phyloP scores from a whole-genome alignment of 495 filamentous ascomycete genomes.

The Penicillium macrosclerotiorum region DNA sequence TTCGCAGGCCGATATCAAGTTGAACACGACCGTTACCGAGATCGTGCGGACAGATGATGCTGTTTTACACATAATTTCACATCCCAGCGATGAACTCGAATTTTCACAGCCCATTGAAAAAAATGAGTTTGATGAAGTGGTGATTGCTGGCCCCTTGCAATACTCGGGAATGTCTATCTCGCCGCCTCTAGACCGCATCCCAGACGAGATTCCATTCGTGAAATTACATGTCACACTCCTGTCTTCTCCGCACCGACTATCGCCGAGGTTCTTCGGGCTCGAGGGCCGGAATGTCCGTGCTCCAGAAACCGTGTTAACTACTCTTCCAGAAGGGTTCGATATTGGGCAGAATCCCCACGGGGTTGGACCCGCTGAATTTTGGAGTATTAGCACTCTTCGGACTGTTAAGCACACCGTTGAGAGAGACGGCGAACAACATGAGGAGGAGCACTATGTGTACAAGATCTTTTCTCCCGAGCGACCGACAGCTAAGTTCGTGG shows the following conservation, averaged over 20 bases:
- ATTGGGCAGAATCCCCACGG: constrained; percentile 48
- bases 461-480: constrained; percentile 88
- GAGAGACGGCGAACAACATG: constrained; percentile 27
- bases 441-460: constrained; percentile 72
- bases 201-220: constrained; percentile 77
- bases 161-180: constrained; percentile 64
- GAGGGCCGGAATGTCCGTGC: constrained; percentile 45
- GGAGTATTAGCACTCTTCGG: constrained; percentile 77
- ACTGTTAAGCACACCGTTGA: constrained; percentile 57
- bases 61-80: constrained; percentile 52
- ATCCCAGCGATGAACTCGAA: constrained; percentile 22
- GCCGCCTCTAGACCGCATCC: constrained; percentile 51
- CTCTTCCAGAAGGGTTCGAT: constrained; percentile 60
- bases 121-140: constrained; percentile 67
- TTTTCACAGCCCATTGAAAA: constrained; percentile 16
- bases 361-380: constrained; percentile 74
- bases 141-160: constrained; percentile 77
- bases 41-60: constrained; percentile 50
- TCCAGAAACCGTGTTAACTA: constrained; percentile 79
- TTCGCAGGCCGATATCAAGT: constrained; percentile 55
- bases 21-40: constrained; percentile 69
- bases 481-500: constrained; percentile 62
- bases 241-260: constrained; percentile 67
- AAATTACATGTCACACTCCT: constrained; percentile 86
- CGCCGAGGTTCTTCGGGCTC: constrained; percentile 68